phyloP scores from a whole-genome alignment of 192 early-diverging fungal species.

The Backusella parvicylindrica region DNA sequence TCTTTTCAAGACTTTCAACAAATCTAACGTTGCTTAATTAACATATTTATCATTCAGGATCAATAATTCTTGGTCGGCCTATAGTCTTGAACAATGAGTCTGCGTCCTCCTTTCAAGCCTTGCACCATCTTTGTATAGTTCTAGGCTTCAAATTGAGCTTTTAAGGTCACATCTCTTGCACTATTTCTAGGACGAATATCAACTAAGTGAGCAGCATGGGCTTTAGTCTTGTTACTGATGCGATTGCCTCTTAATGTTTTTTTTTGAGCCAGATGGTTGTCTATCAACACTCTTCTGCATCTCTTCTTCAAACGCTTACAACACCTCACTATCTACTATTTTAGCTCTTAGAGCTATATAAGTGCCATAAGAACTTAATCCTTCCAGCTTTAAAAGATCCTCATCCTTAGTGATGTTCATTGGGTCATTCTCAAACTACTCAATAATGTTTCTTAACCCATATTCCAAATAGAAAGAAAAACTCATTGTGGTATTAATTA shows the following conservation, averaged over 20 bases:
- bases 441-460: not conserved
- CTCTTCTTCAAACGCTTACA: not conserved
- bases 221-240: slow-evolving; percentile 8
- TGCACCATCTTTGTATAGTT: not conserved
- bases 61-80: not conserved
- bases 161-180: not conserved
- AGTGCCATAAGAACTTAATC: not conserved
- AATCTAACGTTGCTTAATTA: too few relatives aligned
- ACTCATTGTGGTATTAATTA: not conserved
- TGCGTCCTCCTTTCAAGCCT: not conserved
- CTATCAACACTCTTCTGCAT: not conserved
- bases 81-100: not conserved
- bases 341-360: not conserved
- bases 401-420: not conserved
- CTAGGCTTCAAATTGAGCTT: not conserved
- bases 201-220: slow-evolving; percentile 6
- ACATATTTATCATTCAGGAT: too few relatives aligned
- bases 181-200: slow-evolving; percentile 7
- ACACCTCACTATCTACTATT: not conserved
- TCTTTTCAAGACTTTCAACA: too few relatives aligned
- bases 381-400: not conserved
- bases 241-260: not conserved
- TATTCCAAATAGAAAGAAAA: slow-evolving; percentile 9
- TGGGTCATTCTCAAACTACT: slow-evolving; percentile 1
- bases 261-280: not conserved